phyloP scores from a whole-genome alignment of 2,329 filamentous ascomycete species.

The Mollisiaceae sp. region DNA sequence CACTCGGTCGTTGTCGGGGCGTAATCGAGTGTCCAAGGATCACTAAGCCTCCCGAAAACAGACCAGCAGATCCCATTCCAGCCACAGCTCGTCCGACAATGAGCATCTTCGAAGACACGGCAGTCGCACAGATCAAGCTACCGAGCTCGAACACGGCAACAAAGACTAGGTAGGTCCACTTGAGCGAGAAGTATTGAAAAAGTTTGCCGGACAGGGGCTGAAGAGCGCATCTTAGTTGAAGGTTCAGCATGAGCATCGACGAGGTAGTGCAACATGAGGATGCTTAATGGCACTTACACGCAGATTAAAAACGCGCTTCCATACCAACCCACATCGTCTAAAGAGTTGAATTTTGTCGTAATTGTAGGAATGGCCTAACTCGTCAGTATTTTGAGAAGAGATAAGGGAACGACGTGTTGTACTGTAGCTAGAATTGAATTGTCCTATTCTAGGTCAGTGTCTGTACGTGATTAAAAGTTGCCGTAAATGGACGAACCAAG shows the following conservation, averaged over 20 bases:
- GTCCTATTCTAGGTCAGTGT: slow-evolving; percentile 25
- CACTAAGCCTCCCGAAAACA: slow-evolving; percentile 41
- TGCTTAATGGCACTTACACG: slow-evolving; percentile 20
- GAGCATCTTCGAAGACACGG: slow-evolving; percentile 39
- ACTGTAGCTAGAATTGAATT: slow-evolving; percentile 32
- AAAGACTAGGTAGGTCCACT: slow-evolving; percentile 36
- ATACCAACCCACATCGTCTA: slow-evolving; percentile 46
- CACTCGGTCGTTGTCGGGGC: slow-evolving; percentile 32
- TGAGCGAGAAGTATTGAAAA: slow-evolving; percentile 40
- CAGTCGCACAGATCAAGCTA: slow-evolving; percentile 39
- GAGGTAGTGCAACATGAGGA: not conserved
- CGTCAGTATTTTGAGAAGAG: slow-evolving; percentile 12
- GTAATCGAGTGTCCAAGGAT: slow-evolving; percentile 38
- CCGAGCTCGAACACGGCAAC: slow-evolving; percentile 42
- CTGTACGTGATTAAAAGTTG: not conserved
- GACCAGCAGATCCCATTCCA: slow-evolving; percentile 39
- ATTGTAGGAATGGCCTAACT: slow-evolving; percentile 46
- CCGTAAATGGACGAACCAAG: slow-evolving; percentile 16
- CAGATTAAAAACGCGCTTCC: slow-evolving; percentile 42
- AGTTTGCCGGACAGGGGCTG: slow-evolving; percentile 36
- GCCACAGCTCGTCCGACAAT: slow-evolving; percentile 42
- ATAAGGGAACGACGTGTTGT: not conserved
- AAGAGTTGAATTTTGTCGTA: slow-evolving; percentile 44
- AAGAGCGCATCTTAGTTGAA: slow-evolving; percentile 27
- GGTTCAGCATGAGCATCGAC: not conserved